phyloP scores from a whole-genome alignment of 768 basidiomycete species.

The Leucocoprinus leucothites region DNA sequence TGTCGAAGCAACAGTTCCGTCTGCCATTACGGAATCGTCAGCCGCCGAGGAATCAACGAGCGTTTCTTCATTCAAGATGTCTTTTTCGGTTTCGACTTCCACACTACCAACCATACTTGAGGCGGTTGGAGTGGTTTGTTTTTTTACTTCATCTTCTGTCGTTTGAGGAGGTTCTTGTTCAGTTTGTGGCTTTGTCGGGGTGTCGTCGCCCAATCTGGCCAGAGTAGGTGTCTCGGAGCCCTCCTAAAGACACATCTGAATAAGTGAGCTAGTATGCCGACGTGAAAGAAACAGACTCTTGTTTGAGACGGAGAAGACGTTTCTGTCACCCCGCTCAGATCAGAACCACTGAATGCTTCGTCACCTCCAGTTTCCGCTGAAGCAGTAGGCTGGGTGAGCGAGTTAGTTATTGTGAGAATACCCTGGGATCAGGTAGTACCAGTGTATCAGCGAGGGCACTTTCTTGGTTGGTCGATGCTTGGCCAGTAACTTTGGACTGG shows the following conservation, averaged over 20 bases:
- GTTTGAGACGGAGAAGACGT: conserved; percentile 24
- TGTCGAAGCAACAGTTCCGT: neutral
- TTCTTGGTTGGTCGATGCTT: conserved; percentile 10
- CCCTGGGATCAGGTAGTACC: neutral
- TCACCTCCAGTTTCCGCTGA: conserved; percentile 16
- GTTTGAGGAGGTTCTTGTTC: neutral
- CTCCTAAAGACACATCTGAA: neutral
- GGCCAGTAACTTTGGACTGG: conserved; percentile 25
- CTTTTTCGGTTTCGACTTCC: neutral
- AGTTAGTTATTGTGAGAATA: neutral
- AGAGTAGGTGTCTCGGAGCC: conserved; percentile 3
- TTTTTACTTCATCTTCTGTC: neutral
- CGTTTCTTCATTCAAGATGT: neutral
- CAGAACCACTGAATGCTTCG: conserved; percentile 29
- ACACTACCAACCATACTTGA: neutral
- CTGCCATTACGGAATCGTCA: conserved; percentile 6
- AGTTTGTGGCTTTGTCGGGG: neutral
- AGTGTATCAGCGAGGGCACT: neutral
- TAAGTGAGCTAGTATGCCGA: neutral
- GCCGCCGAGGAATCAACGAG: neutral
- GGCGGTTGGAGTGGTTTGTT: neutral
- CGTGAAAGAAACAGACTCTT: conserved; percentile 16
- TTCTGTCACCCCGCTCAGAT: conserved; percentile 32
- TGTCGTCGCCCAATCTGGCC: neutral
- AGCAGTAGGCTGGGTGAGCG: neutral